Evolutionary conservation across 768 basidiomycete genomes (phyloP).

Genomic region (Lactifluus hygrophoroides): DNA sequence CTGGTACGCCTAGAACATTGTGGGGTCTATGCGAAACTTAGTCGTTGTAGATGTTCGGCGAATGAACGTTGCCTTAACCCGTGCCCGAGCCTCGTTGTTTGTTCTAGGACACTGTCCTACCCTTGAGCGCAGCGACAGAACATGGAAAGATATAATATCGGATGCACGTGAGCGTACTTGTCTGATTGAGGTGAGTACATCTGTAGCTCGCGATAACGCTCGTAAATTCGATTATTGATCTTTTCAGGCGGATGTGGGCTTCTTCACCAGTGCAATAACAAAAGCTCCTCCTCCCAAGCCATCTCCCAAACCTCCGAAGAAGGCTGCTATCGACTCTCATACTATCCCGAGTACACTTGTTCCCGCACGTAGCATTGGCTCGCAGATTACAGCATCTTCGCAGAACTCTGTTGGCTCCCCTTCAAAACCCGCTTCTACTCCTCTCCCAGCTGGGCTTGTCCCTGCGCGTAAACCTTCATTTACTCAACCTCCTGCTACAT

Average conservation of each 20-base stretch:
- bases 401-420: not conserved
- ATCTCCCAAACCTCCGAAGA: constrained; percentile 1
- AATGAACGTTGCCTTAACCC: constrained; percentile 99
- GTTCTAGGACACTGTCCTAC: constrained; percentile 88
- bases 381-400: not conserved
- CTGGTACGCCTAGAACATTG: constrained; percentile 38
- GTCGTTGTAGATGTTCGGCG: constrained; percentile 55
- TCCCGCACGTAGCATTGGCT: constrained; percentile 11
- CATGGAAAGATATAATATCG: constrained; percentile 68
- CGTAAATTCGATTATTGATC: not conserved
- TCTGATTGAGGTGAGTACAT: constrained; percentile 51
- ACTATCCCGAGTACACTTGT: constrained; percentile 7
- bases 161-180: constrained; percentile 63
- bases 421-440: not conserved
- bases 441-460: not conserved
- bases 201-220: not conserved
- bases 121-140: constrained; percentile 73
- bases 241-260: constrained; percentile 29
- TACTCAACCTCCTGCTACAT: not conserved
- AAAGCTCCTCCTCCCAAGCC: not conserved
- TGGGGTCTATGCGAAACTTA: not conserved
- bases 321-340: not conserved
- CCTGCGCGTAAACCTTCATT: not conserved
- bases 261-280: constrained; percentile 30
- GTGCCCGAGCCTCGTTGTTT: constrained; percentile 90